These are phyloP conservation scores for Grosmannia huntii DNA, from an alignment of 2,329 filamentous ascomycete species.

Conservation along the genomic window DNA sequence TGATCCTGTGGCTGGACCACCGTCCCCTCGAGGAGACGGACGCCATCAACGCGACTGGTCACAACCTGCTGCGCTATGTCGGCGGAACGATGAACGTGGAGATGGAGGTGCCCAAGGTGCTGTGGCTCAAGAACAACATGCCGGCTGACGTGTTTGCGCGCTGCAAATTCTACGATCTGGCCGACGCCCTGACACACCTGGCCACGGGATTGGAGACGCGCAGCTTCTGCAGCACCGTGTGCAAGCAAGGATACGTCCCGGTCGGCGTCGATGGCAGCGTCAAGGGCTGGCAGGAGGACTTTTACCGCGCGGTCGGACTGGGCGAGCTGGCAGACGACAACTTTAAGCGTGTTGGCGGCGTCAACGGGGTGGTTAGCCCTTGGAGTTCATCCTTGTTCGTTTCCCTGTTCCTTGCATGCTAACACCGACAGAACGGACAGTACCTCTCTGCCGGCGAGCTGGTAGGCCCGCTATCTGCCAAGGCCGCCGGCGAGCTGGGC, in stretches of 20 bases:
- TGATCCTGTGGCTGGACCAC: conserved; percentile 96
- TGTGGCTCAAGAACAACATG: conserved; percentile 99
- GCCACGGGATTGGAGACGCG: conserved; percentile 85
- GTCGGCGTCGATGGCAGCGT: conserved; percentile 96
- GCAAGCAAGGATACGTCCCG: conserved; percentile 93
- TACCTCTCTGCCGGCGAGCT: conserved; percentile 88
- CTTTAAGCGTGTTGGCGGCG: conserved; percentile 87
- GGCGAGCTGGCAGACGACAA: conserved; percentile 71
- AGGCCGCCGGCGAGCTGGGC: conserved; percentile 71
- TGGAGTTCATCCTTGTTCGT: conserved; percentile 20
- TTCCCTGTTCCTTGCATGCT: background rate
- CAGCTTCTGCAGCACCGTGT: conserved; percentile 92
- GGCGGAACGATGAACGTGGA: conserved; percentile 98
- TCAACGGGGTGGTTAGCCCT: conserved; percentile 79
- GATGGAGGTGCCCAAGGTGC: conserved; percentile 97
- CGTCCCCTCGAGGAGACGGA: conserved; percentile 81
- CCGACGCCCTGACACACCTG: conserved; percentile 84
- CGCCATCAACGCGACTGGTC: conserved; percentile 82
- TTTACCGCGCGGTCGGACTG: conserved; percentile 77
- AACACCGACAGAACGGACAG: conserved; percentile 58
- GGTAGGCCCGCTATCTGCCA: conserved; percentile 72
- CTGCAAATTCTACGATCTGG: conserved; percentile 95
- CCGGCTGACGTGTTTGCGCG: conserved; percentile 75
- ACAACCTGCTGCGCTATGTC: conserved; percentile 90
- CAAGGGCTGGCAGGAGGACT: conserved; percentile 97